These are phyloP conservation scores for Coemansia sp. DNA, from an alignment of 192 early-diverging fungal genomes.

Conservation along the genomic window DNA sequence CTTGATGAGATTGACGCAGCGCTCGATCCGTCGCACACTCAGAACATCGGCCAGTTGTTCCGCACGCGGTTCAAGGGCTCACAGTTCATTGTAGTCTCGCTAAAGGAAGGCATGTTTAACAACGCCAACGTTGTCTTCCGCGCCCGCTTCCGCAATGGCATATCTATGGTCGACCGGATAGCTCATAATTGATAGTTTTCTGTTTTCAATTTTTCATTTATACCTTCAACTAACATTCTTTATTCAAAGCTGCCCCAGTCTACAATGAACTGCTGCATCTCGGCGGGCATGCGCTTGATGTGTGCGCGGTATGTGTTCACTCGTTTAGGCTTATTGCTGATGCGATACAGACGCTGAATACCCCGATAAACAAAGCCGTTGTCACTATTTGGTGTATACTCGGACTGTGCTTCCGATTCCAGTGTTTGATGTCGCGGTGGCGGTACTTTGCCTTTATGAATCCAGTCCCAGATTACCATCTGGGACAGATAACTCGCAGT, in stretches of 20 bases:
- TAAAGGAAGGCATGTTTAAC: conserved; percentile 99
- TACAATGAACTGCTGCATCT: conserved; percentile 23
- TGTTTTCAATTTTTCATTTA: background rate
- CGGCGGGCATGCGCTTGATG: conserved; percentile 25
- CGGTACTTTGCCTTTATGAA: conserved; percentile 29
- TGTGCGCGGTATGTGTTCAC: conserved; percentile 40
- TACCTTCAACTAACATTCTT: background rate
- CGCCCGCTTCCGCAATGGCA: conserved; percentile 91
- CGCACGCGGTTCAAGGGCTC: conserved; percentile 90
- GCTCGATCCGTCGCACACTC: conserved; percentile 95
- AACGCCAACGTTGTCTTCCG: conserved; percentile 97
- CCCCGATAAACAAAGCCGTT: background rate
- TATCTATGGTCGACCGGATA: conserved; percentile 81
- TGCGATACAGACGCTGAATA: conserved; percentile 21
- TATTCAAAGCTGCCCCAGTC: conserved; percentile 10
- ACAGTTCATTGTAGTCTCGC: conserved; percentile 97
- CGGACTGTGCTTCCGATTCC: background rate
- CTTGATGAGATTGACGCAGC: conserved; percentile 99
- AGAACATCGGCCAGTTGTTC: conserved; percentile 95
- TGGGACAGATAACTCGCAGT: conserved; percentile 22
- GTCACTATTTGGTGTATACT: background rate
- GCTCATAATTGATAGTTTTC: conserved; percentile 27
- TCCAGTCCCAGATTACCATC: conserved; percentile 41
- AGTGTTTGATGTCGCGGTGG: background rate
- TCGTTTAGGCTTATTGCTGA: conserved; percentile 33